Evolutionary conservation across 2,329 filamentous ascomycete species (phyloP), one percentile per base, ranked within the genome.

Genomic region (Paecilomyces variotii): DNA sequence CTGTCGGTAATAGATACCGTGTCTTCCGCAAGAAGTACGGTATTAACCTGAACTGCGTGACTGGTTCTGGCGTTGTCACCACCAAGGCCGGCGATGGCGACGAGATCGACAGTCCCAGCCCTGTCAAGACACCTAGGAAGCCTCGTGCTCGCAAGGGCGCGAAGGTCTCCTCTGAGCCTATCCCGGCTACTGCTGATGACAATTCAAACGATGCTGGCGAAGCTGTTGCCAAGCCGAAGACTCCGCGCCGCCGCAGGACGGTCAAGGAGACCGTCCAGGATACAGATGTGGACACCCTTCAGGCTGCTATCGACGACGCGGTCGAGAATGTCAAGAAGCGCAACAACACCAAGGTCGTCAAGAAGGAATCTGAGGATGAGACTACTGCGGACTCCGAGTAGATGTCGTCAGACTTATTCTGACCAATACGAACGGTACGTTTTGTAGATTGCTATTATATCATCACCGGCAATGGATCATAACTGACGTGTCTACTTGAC

Each of bases 1-100:
- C 67, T 0, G 67, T 66, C 5, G 65, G 60, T 1, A 73, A 73
- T 55, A 65, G 70, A 11, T 65, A 69, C 30, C 60, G 67, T 24
- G 26, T 54, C 1, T 30, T 73, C 9, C 63, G 65, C 24, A 70
- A 70, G 54, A 63, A 64, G 14, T 67, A 67, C 51, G 61, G 62
- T 4, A 58, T 73, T 2, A 60, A 63, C 1, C 55, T 70, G 2
- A 60, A 65, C 26, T 60, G 59, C 49, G 30, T 49, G 2, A 50
- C 49, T 11, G 56, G 30, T 35, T 35, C 50, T n/a, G 24, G 32
- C 3, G 50, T 9, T 24, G 26, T 34, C 9, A n/a, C 57, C 2
- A 39, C 30, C 35, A 62, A 56, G 35, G 7, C 34, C 25, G n/a
- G 9, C 53, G 26, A 14, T 19, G 32, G 11, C n/a, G 24, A 32